phyloP scores from a whole-genome alignment of 2,329 filamentous ascomycete genomes.

The Teratosphaeria zuluensis region DNA sequence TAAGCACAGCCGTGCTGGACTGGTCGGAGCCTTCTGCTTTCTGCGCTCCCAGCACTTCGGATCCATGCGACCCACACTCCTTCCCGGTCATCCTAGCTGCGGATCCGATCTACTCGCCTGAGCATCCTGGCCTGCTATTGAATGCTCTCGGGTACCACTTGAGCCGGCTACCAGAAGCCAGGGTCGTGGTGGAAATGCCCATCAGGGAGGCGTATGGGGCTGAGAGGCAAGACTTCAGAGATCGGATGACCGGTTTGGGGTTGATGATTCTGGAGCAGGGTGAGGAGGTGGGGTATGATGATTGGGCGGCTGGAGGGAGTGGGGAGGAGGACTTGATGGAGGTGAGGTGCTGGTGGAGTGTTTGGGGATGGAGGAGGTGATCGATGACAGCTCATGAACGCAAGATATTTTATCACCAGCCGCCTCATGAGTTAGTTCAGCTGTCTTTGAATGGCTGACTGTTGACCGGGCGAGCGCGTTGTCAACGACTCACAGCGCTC shows the following conservation, averaged over 20 bases:
- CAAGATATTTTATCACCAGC: too few relatives aligned
- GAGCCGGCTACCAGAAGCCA: conserved; percentile 43
- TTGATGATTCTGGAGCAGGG: conserved; percentile 50
- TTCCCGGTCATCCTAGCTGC: conserved; percentile 64
- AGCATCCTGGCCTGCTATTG: conserved; percentile 67
- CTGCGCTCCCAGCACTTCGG: neutral
- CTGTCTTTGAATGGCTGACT: too few relatives aligned
- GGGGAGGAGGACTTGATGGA: conserved; percentile 27
- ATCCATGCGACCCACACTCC: conserved; percentile 6
- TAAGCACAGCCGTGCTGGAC: conserved; percentile 59
- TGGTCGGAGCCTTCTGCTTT: conserved; percentile 53
- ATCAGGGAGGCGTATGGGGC: conserved; percentile 60
- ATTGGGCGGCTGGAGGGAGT: conserved; percentile 53
- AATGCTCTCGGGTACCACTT: conserved; percentile 62
- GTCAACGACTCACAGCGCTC: too few relatives aligned
- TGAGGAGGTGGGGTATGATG: conserved; percentile 57
- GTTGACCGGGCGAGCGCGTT: too few relatives aligned
- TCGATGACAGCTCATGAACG: neutral
- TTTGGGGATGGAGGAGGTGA: conserved; percentile 38
- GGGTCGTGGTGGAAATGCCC: conserved; percentile 72
- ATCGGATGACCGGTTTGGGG: conserved; percentile 26
- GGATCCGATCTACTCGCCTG: conserved; percentile 77
- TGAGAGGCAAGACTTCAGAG: conserved; percentile 55
- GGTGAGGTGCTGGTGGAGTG: conserved; percentile 61
- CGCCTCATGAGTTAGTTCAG: too few relatives aligned